Percentiles rank a stretch among this genome's conserved stretches.
Conservation (phyloP, 805 yeast species). For the Sugiyamaella boreocaroliniensis region DNA sequence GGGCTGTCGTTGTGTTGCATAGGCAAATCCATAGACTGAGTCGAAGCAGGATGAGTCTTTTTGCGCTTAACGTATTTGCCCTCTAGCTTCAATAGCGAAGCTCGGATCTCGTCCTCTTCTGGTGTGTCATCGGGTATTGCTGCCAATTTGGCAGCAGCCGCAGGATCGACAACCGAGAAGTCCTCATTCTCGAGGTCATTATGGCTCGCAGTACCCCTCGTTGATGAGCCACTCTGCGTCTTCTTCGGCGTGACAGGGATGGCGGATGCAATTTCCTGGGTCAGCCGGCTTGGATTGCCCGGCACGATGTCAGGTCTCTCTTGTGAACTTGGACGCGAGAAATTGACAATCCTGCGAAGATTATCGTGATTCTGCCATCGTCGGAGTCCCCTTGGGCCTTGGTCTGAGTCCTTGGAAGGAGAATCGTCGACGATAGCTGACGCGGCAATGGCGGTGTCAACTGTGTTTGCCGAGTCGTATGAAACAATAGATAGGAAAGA, state of each 20-base stretch:
- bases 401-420: slow-evolving; percentile 5
- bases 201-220: slow-evolving; percentile 14
- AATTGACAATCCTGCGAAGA: slow-evolving; percentile 9
- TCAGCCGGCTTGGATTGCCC: background rate
- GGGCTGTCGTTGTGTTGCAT: background rate
- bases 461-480: slow-evolving; percentile 30
- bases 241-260: background rate
- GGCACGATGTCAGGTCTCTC: background rate
- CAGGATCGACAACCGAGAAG: slow-evolving; percentile 31
- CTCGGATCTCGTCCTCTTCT: slow-evolving; percentile 62
- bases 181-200: slow-evolving; percentile 61
- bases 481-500: slow-evolving; percentile 4
- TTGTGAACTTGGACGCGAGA: slow-evolving; percentile 27
- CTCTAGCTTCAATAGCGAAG: slow-evolving; percentile 71
- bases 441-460: slow-evolving; percentile 1
- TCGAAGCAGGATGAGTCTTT: background rate
- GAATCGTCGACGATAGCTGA: slow-evolving; percentile 4
- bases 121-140: slow-evolving; percentile 68
- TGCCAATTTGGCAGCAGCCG: slow-evolving; percentile 3
- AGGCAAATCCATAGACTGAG: background rate
- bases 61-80: slow-evolving; percentile 40
- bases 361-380: slow-evolving; percentile 7
- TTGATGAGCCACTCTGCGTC: background rate
- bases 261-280: background rate
- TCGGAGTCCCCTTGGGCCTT: slow-evolving; percentile 1